phyloP scores from a whole-genome alignment of 164 flowering plant genomes.

The Annona squamosa region DNA sequence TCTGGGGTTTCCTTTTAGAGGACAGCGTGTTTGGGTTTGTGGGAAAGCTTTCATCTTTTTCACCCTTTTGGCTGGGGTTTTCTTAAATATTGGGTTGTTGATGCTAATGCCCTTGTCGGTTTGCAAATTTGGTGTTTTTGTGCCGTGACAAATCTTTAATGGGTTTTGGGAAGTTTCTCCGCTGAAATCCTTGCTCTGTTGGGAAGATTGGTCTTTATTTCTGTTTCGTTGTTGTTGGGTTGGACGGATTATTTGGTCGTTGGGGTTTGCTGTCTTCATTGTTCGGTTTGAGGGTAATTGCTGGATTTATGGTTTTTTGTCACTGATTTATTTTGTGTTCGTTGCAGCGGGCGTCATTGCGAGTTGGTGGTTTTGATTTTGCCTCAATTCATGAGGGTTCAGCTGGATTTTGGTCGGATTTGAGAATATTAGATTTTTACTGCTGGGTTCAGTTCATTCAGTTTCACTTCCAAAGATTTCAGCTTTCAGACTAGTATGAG shows the following conservation, averaged over 20 bases:
- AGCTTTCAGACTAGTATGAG: slow-evolving; percentile 47
- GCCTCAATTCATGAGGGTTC: background rate
- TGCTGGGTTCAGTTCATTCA: slow-evolving; percentile 2
- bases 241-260: background rate
- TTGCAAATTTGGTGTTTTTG: slow-evolving; percentile 16
- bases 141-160: slow-evolving; percentile 1
- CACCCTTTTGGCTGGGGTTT: background rate
- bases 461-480: slow-evolving; percentile 18
- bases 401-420: background rate
- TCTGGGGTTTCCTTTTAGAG: slow-evolving; percentile 2
- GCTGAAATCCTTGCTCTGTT: slow-evolving; percentile 1
- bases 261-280: background rate
- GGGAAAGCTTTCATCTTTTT: background rate
- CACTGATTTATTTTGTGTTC: background rate
- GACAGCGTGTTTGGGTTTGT: background rate
- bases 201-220: slow-evolving; percentile 1
- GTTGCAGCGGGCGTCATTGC: background rate
- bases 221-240: slow-evolving; percentile 1
- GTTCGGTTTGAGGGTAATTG: background rate
- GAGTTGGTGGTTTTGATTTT: slow-evolving; percentile 2
- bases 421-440: slow-evolving; percentile 5
- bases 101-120: background rate
- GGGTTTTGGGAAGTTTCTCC: background rate
- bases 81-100: slow-evolving; percentile 11
- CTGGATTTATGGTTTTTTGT: background rate